Percentiles rank a stretch among this genome's conserved stretches.
Evolutionary conservation across 805 yeast species (phyloP).

Genomic region (Kurtzmaniella cleridarum): DNA sequence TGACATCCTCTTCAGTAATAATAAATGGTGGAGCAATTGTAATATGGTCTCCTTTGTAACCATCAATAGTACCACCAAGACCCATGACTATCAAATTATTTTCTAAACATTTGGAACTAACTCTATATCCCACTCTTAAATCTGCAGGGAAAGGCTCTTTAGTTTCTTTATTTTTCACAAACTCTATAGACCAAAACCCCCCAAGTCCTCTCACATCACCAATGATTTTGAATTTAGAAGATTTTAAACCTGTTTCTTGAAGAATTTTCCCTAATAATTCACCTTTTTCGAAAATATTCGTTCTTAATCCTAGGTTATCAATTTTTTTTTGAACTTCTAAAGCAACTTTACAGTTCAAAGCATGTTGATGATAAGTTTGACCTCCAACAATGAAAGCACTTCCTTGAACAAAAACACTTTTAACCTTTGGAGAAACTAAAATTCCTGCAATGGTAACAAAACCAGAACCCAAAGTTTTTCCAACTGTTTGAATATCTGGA

Average conservation of each 20-base stretch:
- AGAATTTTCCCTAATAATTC: too few species aligned
- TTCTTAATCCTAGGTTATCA: conserved; percentile 26
- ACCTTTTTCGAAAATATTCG: conserved; percentile 30
- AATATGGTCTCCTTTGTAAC: conserved; percentile 38
- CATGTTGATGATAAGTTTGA: conserved; percentile 21
- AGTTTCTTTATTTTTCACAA: conserved; percentile 47
- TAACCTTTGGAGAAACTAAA: conserved; percentile 22
- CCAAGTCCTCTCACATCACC: conserved; percentile 65
- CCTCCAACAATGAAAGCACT: conserved; percentile 18
- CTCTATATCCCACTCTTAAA: conserved; percentile 30
- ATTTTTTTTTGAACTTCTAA: conserved; percentile 25
- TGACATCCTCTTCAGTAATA: conserved; percentile 38
- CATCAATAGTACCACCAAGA: conserved; percentile 22
- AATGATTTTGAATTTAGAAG: conserved; percentile 18
- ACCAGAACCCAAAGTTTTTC: conserved; percentile 28
- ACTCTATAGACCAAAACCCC: conserved; percentile 53
- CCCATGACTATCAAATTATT: conserved; percentile 48
- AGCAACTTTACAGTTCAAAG: conserved; percentile 24
- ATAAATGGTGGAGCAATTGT: conserved; percentile 45
- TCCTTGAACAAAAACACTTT: conserved; percentile 14
- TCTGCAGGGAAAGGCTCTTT: conserved; percentile 42
- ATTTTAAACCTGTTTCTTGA: conserved; percentile 5
- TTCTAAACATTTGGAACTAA: conserved; percentile 31
- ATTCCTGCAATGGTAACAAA: conserved; percentile 26
- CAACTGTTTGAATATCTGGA: conserved; percentile 28